Evolutionary conservation across 306 rosid species (phyloP).

Genomic region (Sindora glabra): DNA sequence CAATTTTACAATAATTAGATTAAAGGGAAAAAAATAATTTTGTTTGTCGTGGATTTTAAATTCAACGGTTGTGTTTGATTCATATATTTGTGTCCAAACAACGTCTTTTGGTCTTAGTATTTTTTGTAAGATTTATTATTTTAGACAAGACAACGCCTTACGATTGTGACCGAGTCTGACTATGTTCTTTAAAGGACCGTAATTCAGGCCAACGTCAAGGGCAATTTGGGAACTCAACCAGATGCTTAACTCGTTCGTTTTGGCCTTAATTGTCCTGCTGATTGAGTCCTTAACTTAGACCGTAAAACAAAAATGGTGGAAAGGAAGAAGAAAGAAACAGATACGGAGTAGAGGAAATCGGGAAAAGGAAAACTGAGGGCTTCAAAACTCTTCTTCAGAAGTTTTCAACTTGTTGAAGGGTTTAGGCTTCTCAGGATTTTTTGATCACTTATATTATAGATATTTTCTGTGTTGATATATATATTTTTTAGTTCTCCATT

Average conservation of each 20-base stretch:
- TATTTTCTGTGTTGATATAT: not conserved
- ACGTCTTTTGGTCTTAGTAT: too few relatives aligned
- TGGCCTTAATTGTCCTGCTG: not conserved
- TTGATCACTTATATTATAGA: not conserved
- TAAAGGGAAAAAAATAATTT: too few relatives aligned
- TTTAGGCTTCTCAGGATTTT: conserved; percentile 29
- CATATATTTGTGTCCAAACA: too few relatives aligned
- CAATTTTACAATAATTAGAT: too few relatives aligned
- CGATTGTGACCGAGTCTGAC: not conserved
- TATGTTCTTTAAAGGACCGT: not conserved
- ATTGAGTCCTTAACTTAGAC: not conserved
- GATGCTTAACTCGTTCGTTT: not conserved
- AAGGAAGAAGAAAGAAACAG: not conserved
- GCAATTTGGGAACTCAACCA: not conserved
- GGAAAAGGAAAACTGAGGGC: not conserved
- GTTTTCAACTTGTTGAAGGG: conserved; percentile 35
- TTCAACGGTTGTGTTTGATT: too few relatives aligned
- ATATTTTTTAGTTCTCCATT: not conserved
- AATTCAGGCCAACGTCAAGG: not conserved
- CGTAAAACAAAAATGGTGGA: conserved; percentile 8
- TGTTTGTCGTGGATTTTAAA: too few relatives aligned
- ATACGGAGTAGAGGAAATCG: not conserved
- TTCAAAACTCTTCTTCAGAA: conserved; percentile 26
- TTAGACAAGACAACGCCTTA: too few relatives aligned
- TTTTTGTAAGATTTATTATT: too few relatives aligned